Percentiles rank a stretch among this genome's conserved stretches.
These are phyloP conservation scores for Exidia glandulosa DNA, from an alignment of 768 basidiomycete genomes.

Conservation along the genomic window DNA sequence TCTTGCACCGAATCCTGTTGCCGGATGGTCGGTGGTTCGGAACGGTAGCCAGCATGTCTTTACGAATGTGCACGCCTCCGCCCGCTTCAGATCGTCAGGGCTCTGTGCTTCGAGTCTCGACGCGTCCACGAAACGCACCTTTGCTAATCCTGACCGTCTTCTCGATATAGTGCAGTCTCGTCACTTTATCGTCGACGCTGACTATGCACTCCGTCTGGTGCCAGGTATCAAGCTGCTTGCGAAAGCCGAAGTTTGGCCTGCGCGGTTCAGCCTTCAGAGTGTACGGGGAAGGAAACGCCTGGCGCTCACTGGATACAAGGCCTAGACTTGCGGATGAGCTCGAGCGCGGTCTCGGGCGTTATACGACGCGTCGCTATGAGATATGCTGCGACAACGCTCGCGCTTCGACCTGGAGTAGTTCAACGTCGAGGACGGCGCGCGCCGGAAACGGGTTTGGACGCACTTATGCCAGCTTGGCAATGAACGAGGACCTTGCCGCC, in stretches of 20 bases:
- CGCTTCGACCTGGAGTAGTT: slow-evolving; percentile 52
- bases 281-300: background rate
- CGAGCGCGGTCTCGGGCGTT: slow-evolving; percentile 51
- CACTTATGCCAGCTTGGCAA: slow-evolving; percentile 84
- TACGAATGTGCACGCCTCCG: slow-evolving; percentile 51
- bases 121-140: background rate
- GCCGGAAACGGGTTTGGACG: slow-evolving; percentile 19
- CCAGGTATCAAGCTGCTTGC: slow-evolving; percentile 71
- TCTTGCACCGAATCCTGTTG: slow-evolving; percentile 78
- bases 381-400: slow-evolving; percentile 79
- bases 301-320: slow-evolving; percentile 57
- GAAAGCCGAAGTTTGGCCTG: slow-evolving; percentile 79
- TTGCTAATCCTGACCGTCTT: slow-evolving; percentile 39
- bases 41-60: slow-evolving; percentile 70
- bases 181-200: slow-evolving; percentile 30
- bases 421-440: background rate
- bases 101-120: background rate
- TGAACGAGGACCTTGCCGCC: slow-evolving; percentile 75
- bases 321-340: slow-evolving; percentile 55
- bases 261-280: background rate
- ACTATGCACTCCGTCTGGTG: slow-evolving; percentile 62
- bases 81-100: slow-evolving; percentile 39
- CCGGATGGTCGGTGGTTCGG: slow-evolving; percentile 25
- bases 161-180: slow-evolving; percentile 62
- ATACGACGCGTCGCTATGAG: slow-evolving; percentile 64